These are phyloP conservation scores for Geosmithia morbida DNA, from an alignment of 2,329 filamentous ascomycete genomes.

Conservation along the genomic window DNA sequence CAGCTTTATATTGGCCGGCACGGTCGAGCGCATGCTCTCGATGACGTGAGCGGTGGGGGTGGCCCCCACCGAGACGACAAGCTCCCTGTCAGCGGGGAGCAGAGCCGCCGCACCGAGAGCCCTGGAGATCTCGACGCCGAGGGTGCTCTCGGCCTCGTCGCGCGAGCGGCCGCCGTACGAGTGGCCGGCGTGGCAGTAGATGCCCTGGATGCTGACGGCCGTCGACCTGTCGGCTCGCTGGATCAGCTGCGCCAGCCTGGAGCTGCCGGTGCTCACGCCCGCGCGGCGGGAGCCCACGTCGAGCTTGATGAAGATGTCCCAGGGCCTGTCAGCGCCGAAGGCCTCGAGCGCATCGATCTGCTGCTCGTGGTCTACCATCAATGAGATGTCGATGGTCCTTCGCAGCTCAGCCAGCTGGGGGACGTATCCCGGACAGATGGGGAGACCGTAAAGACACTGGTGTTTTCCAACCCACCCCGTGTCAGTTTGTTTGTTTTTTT, in stretches of 20 bases:
- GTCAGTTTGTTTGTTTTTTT: no score
- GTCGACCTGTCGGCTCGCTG: conserved; percentile 11
- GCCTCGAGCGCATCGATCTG: conserved; percentile 15
- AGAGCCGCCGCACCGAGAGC: conserved; percentile 15
- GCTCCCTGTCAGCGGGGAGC: conserved; percentile 8
- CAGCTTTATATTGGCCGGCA: conserved; percentile 15
- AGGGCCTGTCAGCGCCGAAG: conserved; percentile 7
- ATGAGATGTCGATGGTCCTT: conserved; percentile 13
- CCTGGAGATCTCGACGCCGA: conserved; percentile 15
- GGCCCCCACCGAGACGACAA: conserved; percentile 18
- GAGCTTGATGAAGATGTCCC: conserved; percentile 21
- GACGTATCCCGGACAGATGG: conserved; percentile 19
- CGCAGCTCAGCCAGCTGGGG: conserved; percentile 13
- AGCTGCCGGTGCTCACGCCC: conserved; percentile 12
- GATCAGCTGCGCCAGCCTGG: conserved; percentile 12
- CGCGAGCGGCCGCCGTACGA: conserved; percentile 17
- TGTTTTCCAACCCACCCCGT: no score
- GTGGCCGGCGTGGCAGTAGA: conserved; percentile 22
- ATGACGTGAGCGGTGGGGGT: conserved; percentile 22
- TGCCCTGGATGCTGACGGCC: conserved; percentile 16
- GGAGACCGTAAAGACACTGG: conserved; percentile 22
- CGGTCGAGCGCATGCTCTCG: conserved; percentile 11
- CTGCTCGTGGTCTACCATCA: conserved; percentile 21
- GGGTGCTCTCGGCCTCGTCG: conserved; percentile 13
- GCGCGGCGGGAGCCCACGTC: conserved; percentile 20